Evolutionary conservation across 2,329 filamentous ascomycete genomes (phyloP).

Genomic region (Aspergillus novoparasiticus): DNA sequence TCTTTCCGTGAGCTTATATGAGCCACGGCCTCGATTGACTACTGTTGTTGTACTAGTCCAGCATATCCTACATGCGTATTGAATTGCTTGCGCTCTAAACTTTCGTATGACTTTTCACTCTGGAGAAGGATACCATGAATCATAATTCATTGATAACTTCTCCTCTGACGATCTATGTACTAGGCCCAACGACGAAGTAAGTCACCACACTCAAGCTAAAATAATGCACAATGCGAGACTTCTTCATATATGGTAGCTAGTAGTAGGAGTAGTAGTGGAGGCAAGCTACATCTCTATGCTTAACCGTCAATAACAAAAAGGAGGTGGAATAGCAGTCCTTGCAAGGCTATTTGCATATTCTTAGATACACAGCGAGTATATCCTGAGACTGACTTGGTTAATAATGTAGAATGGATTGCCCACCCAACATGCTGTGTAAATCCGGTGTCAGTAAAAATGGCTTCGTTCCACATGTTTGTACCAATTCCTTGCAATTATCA

Average conservation of each 20-base stretch:
- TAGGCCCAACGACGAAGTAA: background rate
- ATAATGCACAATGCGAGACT: background rate
- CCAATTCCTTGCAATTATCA: too few relatives aligned
- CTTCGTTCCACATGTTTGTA: too few relatives aligned
- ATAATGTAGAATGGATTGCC: background rate
- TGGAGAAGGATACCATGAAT: background rate
- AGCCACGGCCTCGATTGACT: background rate
- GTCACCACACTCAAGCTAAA: background rate
- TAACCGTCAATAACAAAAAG: background rate
- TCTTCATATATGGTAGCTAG: too few relatives aligned
- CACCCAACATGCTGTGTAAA: too few relatives aligned
- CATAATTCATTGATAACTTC: too few relatives aligned
- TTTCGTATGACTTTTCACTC: background rate
- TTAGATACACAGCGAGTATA: background rate
- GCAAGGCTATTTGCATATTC: background rate
- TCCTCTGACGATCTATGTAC: background rate
- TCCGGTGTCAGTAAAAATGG: too few relatives aligned
- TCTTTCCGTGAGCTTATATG: too few relatives aligned
- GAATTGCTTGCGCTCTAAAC: background rate
- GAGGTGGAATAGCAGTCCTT: too few relatives aligned
- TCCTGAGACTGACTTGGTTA: too few relatives aligned
- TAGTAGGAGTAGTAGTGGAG: background rate
- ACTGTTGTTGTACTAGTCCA: background rate
- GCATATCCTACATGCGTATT: background rate
- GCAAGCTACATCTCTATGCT: background rate